These are phyloP conservation scores for Ogataea hybrid DNA, from an alignment of 1,139 yeast species.

Conservation along the genomic window DNA sequence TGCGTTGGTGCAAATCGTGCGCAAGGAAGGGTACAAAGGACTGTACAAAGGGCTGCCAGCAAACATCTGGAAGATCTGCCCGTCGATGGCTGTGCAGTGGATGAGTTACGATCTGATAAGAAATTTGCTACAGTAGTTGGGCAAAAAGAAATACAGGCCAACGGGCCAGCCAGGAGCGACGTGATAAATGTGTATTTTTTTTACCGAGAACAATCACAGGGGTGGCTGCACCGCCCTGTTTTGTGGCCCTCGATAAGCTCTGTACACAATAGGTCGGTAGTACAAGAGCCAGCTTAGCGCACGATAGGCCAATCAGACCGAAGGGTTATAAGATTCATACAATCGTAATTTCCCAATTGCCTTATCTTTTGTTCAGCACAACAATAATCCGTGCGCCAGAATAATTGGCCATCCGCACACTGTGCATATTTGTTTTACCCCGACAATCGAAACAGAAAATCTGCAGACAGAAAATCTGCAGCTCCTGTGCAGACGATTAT, in stretches of 20 bases:
- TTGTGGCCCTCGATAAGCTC: background rate
- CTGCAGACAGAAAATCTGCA: conserved; percentile 5
- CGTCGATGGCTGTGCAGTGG: conserved; percentile 97
- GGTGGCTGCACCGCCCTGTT: background rate
- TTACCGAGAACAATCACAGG: conserved; percentile 1
- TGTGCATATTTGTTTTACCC: background rate
- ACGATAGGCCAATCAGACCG: conserved; percentile 1
- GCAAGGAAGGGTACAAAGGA: conserved; percentile 74
- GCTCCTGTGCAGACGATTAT: background rate
- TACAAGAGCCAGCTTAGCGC: background rate
- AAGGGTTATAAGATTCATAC: background rate
- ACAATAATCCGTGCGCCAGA: background rate
- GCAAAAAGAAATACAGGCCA: background rate
- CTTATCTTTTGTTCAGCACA: conserved; percentile 2
- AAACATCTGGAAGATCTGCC: conserved; percentile 85
- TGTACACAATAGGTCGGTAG: background rate
- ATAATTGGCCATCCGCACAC: background rate
- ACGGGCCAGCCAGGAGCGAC: conserved; percentile 1
- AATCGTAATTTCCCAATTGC: too few species aligned
- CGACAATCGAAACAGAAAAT: conserved; percentile 3
- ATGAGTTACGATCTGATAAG: conserved; percentile 71
- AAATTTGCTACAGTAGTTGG: conserved; percentile 31
- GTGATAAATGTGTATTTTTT: background rate
- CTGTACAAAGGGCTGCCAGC: conserved; percentile 88
- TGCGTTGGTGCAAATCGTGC: conserved; percentile 67